phyloP scores from a whole-genome alignment of 176 grass and related monocot genomes.

The Pontederia paniculata region DNA sequence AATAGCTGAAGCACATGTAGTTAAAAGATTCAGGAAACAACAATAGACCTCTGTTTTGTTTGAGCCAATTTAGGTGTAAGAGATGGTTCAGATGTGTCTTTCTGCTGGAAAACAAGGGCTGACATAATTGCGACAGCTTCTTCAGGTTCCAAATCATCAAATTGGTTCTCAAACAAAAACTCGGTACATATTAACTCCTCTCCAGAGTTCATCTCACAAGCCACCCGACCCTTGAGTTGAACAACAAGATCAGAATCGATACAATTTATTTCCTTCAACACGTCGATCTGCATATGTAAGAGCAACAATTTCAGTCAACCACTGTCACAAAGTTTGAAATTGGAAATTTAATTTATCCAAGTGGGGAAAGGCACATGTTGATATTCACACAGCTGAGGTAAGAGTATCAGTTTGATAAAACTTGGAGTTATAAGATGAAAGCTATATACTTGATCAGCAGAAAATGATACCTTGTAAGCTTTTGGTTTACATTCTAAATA shows the following conservation, averaged over 20 bases:
- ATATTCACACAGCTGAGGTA: no score
- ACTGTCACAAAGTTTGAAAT: neutral
- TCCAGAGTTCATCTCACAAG: conserved; percentile 94
- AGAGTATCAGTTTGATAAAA: no score
- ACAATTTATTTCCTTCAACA: conserved; percentile 72
- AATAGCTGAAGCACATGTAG: neutral
- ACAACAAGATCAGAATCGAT: conserved; percentile 94
- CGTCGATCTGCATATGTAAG: conserved; percentile 58
- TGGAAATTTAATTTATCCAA: no score
- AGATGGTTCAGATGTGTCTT: conserved; percentile 72
- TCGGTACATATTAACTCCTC: conserved; percentile 89
- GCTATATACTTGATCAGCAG: no score
- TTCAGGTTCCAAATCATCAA: conserved; percentile 86
- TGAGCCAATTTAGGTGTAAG: conserved; percentile 66
- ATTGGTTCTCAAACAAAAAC: conserved; percentile 92
- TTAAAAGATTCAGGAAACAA: neutral
- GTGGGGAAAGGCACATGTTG: no score
- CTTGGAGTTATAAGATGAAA: no score
- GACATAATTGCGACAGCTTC: conserved; percentile 95
- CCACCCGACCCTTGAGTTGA: conserved; percentile 90
- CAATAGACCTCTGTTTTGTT: conserved; percentile 61
- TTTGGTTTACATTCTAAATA: no score
- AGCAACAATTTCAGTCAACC: neutral
- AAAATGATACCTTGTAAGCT: no score
- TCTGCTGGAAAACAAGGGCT: conserved; percentile 86